Evolutionary conservation across 2,329 filamentous ascomycete genomes (phyloP), one percentile per base, ranked within the genome.

Genomic region (Trichothecium roseum): DNA sequence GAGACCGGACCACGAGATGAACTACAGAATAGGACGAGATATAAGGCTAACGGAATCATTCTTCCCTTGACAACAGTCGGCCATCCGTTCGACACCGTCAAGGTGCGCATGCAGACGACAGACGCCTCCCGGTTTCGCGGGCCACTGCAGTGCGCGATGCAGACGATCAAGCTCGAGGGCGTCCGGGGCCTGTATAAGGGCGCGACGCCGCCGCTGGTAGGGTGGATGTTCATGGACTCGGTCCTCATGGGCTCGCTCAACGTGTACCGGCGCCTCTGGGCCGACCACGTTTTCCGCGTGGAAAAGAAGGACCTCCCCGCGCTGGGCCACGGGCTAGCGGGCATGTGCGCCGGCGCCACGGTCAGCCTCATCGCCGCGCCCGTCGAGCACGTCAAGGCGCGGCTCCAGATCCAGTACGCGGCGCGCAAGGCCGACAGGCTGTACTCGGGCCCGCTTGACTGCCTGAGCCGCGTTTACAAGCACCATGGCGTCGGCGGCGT

Each of bases 211-310:
- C 91, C 91, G 35, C 68, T 96, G 33, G 77, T 95, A 35, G 91
- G 91, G 48, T 96, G 91, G 91, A 94, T 96, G 83, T 85, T 93
- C 52, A 96, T 96, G 89, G 91, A 98, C 64, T 72, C 66, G 29
- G 56, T 80, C 40, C 94, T 96, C 88, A 73, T 96, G 24, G 91
- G 91, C 29, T 93, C 84, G 14, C 67, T 98, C 45, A 94, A 84
- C 17, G 73, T 94, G 34, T 96, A 96, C 64, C 83, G 89, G 27
- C 81, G 84, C 32, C 59, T 95, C 31, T 66, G 96, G 13, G 81
- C 83, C 43, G 80, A 91, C 51, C 73, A 86, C 47, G 63, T 95
- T 49, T 95, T 91, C 62, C 71, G 69, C 46, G 75, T 56, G 17
- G 50, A 50, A 8, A 36, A 38, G 20, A 39, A 49, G 2, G 72